Evolutionary conservation across 805 yeast species (phyloP).

Genomic region (Kuraishia hungarica): DNA sequence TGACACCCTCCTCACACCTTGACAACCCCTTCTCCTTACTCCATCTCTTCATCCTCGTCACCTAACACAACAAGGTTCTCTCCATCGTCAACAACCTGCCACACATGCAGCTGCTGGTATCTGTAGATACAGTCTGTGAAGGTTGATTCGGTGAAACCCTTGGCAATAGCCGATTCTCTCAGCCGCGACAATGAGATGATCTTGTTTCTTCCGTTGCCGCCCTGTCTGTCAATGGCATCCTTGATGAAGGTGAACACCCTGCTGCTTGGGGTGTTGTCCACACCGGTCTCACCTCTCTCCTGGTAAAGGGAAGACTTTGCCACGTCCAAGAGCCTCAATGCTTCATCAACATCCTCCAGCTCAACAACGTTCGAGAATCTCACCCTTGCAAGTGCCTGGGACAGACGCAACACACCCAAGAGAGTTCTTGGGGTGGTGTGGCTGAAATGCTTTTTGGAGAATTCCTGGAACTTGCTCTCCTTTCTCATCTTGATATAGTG

Average conservation of each 20-base stretch:
- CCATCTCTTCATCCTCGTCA: not conserved
- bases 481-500: constrained; percentile 89
- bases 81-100: constrained; percentile 71
- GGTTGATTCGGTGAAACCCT: constrained; percentile 79
- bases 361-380: constrained; percentile 69
- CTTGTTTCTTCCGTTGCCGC: constrained; percentile 21
- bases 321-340: constrained; percentile 75
- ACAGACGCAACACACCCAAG: constrained; percentile 80
- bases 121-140: constrained; percentile 68
- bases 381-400: constrained; percentile 91
- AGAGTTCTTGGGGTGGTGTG: constrained; percentile 95
- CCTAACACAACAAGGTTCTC: constrained; percentile 44
- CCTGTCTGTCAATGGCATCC: constrained; percentile 21
- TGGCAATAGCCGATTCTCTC: constrained; percentile 58
- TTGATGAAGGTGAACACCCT: constrained; percentile 67
- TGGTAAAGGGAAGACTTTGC: constrained; percentile 76
- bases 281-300: constrained; percentile 37
- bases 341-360: constrained; percentile 88
- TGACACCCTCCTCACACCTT: too few relatives aligned
- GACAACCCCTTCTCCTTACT: not conserved
- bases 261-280: constrained; percentile 60
- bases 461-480: constrained; percentile 74
- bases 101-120: constrained; percentile 62
- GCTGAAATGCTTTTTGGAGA: constrained; percentile 69
- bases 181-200: constrained; percentile 38